These are phyloP conservation scores for Neoscytalidium dimidiatum DNA, from an alignment of 2,329 filamentous ascomycete genomes.

Conservation along the genomic window DNA sequence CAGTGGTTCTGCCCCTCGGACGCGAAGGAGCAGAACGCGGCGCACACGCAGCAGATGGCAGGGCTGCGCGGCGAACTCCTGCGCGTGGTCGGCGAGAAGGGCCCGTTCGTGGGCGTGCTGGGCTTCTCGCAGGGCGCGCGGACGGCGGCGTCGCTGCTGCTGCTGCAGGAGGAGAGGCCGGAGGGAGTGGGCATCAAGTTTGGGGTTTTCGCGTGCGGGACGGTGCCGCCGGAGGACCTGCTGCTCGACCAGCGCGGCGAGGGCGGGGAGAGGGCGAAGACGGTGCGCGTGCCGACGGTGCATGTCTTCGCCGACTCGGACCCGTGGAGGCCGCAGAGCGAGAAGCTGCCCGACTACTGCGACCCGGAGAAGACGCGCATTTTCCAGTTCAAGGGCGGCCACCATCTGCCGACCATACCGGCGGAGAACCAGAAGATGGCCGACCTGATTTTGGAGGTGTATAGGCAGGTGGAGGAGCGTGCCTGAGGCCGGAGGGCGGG, in stretches of 20 bases:
- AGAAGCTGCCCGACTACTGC: conserved; percentile 31
- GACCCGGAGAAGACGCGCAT: conserved; percentile 28
- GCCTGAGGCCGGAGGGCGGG: background rate
- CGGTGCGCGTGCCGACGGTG: conserved; percentile 32
- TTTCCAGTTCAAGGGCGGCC: conserved; percentile 34
- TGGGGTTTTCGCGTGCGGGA: conserved; percentile 9
- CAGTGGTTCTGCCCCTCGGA: conserved; percentile 61
- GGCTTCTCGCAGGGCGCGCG: conserved; percentile 57
- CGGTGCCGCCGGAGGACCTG: conserved; percentile 26
- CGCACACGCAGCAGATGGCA: conserved; percentile 48
- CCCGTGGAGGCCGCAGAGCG: conserved; percentile 36
- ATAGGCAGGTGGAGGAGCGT: background rate
- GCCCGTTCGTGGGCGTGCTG: conserved; percentile 52
- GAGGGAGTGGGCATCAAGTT: conserved; percentile 20
- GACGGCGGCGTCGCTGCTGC: conserved; percentile 46
- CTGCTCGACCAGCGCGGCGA: conserved; percentile 26
- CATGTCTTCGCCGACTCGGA: conserved; percentile 37
- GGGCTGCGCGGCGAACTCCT: conserved; percentile 29
- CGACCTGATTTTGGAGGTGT: conserved; percentile 29
- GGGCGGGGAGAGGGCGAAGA: conserved; percentile 21
- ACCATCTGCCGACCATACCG: conserved; percentile 36
- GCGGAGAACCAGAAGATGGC: conserved; percentile 35
- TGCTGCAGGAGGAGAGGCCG: conserved; percentile 26
- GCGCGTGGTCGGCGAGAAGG: conserved; percentile 31
- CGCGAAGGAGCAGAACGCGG: conserved; percentile 48